phyloP scores from a whole-genome alignment of 371 early-diverging fungal genomes.

The Lichtheimia ornata region DNA sequence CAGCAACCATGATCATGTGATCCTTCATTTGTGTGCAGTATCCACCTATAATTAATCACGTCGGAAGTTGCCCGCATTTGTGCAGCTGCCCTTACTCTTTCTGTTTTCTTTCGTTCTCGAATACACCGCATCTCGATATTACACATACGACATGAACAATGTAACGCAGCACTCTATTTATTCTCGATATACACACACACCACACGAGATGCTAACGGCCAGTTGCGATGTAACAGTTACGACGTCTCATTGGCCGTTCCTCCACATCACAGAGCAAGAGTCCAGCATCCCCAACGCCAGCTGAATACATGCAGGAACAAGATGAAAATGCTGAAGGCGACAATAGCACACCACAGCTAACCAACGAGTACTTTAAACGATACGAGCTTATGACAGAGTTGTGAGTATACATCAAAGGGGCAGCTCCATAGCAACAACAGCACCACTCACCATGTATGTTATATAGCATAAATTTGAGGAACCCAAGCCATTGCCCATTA shows the following conservation, averaged over 20 bases:
- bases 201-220: neutral
- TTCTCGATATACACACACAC: too few species aligned
- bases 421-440: neutral
- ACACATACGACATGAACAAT: too few species aligned
- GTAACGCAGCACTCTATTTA: too few species aligned
- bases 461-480: slow-evolving; percentile 71
- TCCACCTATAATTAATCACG: too few species aligned
- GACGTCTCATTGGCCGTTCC: neutral
- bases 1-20: too few species aligned
- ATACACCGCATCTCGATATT: too few species aligned
- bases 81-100: too few species aligned
- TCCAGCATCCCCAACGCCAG: neutral
- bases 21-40: too few species aligned
- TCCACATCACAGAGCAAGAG: neutral
- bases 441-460: neutral
- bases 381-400: slow-evolving; percentile 26
- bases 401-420: slow-evolving; percentile 7
- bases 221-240: neutral
- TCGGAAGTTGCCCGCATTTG: too few species aligned
- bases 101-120: too few species aligned
- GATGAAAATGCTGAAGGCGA: slow-evolving; percentile 15
- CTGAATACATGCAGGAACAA: slow-evolving; percentile 2
- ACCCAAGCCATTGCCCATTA: slow-evolving; percentile 78
- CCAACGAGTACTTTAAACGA: slow-evolving; percentile 18
- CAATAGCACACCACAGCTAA: slow-evolving; percentile 9